Conservation (phyloP, 2,329 filamentous ascomycete genomes). For the Colletotrichum sublineola region DNA sequence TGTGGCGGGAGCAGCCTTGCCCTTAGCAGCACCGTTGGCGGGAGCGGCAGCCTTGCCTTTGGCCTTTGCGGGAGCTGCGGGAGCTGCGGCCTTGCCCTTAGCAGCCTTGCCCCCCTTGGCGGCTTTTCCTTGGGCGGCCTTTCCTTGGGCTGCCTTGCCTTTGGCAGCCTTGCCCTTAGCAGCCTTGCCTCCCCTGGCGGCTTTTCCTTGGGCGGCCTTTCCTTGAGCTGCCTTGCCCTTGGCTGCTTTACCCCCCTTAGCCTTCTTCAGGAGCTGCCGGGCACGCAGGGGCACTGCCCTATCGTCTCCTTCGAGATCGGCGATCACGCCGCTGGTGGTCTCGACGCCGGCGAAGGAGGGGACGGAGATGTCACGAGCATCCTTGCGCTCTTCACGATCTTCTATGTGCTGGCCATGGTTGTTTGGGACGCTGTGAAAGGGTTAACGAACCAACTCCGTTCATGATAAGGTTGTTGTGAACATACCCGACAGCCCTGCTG, state of each 20-base stretch:
- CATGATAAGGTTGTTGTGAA: background rate
- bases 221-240: constrained; percentile 27
- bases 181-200: constrained; percentile 31
- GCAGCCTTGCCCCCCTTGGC: constrained; percentile 35
- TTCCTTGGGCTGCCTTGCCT: constrained; percentile 18
- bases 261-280: constrained; percentile 35
- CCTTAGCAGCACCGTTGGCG: constrained; percentile 11
- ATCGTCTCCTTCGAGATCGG: constrained; percentile 30
- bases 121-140: constrained; percentile 19
- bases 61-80: constrained; percentile 4
- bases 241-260: background rate
- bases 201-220: constrained; percentile 17
- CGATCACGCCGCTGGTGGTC: constrained; percentile 33
- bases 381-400: constrained; percentile 31
- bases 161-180: constrained; percentile 29
- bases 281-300: constrained; percentile 23
- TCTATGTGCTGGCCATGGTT: constrained; percentile 35
- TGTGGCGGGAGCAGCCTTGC: constrained; percentile 1
- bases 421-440: background rate
- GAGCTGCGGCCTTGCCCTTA: constrained; percentile 25
- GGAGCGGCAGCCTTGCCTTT: constrained; percentile 19
- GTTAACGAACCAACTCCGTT: background rate
- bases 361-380: constrained; percentile 30
- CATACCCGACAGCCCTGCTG: constrained; percentile 38
- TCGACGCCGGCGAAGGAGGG: constrained; percentile 37